A percentile compares a stretch with the other conserved stretches of the same genome.
These are phyloP conservation scores for Colletotrichum salicis DNA, from an alignment of 2,329 filamentous ascomycete genomes.

Conservation along the genomic window DNA sequence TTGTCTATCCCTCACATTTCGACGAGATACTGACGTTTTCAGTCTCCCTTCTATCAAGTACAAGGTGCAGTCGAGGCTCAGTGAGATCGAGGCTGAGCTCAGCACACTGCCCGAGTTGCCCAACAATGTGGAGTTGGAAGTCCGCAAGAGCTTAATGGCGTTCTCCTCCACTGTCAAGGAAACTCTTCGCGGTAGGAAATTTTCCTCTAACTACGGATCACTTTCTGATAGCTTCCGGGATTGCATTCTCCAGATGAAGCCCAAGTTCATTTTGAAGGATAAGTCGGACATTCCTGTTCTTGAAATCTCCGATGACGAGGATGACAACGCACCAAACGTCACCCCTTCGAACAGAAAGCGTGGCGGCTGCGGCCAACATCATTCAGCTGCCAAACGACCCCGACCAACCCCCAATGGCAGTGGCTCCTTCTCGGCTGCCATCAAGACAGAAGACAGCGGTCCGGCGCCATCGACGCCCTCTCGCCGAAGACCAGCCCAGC, in stretches of 20 bases:
- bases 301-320: constrained; percentile 52
- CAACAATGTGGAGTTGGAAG: constrained; percentile 72
- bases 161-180: constrained; percentile 66
- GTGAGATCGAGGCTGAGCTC: constrained; percentile 65
- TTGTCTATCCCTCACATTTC: background rate
- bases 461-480: constrained; percentile 12
- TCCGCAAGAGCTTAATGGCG: constrained; percentile 67
- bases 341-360: constrained; percentile 40
- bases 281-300: constrained; percentile 46
- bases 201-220: constrained; percentile 55
- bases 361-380: constrained; percentile 35
- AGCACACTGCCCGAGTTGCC: constrained; percentile 73
- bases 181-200: constrained; percentile 62
- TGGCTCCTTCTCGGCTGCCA: constrained; percentile 32
- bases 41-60: constrained; percentile 64
- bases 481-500: constrained; percentile 29
- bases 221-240: constrained; percentile 64
- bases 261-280: constrained; percentile 56
- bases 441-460: constrained; percentile 52
- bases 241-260: constrained; percentile 58
- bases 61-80: constrained; percentile 62
- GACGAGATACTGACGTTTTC: background rate
- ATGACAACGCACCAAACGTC: constrained; percentile 37
- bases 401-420: constrained; percentile 22
- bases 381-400: constrained; percentile 30